A percentile compares a stretch with the other conserved stretches of the same genome.
phyloP scores from a whole-genome alignment of 2,329 filamentous ascomycete species.

The Alternaria ventricosa region DNA sequence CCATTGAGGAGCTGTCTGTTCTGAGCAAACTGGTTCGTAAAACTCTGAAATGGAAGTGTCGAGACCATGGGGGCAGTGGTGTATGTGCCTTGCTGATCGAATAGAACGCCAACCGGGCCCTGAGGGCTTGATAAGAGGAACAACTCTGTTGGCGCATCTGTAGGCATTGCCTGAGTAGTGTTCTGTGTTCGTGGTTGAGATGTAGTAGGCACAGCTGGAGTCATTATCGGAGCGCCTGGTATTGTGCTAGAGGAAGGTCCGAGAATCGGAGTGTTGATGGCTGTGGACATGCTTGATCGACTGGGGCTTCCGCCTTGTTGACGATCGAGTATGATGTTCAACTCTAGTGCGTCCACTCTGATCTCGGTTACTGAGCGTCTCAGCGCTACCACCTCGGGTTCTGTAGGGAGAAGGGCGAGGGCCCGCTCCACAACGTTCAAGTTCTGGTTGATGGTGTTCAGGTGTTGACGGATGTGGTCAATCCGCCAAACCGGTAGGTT shows the following conservation, averaged over 20 bases:
- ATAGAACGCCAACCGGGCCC: conserved; percentile 46
- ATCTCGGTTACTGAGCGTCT: conserved; percentile 37
- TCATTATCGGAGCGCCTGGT: conserved; percentile 1
- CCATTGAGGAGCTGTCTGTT: conserved; percentile 43
- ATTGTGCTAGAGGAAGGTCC: not conserved
- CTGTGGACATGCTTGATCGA: not conserved
- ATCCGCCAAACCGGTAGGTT: conserved; percentile 37
- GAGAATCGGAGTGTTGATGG: not conserved
- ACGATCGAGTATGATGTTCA: conserved; percentile 29
- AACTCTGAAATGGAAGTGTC: conserved; percentile 38
- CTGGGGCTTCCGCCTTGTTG: conserved; percentile 11
- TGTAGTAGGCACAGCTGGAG: conserved; percentile 9
- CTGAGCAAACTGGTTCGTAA: conserved; percentile 41
- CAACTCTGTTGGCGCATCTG: conserved; percentile 34
- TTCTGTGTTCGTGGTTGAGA: conserved; percentile 12
- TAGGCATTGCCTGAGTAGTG: conserved; percentile 13
- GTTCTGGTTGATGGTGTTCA: conserved; percentile 30
- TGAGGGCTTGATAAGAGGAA: conserved; percentile 48
- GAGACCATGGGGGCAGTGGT: conserved; percentile 39
- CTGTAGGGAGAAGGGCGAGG: conserved; percentile 35
- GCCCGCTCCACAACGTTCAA: conserved; percentile 38
- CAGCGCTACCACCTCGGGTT: conserved; percentile 37
- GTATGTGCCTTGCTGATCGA: conserved; percentile 45
- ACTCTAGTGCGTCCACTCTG: conserved; percentile 30
- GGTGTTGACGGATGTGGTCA: conserved; percentile 34